phyloP scores from a whole-genome alignment of 345 rosid species.

The Gossypium bickii region DNA sequence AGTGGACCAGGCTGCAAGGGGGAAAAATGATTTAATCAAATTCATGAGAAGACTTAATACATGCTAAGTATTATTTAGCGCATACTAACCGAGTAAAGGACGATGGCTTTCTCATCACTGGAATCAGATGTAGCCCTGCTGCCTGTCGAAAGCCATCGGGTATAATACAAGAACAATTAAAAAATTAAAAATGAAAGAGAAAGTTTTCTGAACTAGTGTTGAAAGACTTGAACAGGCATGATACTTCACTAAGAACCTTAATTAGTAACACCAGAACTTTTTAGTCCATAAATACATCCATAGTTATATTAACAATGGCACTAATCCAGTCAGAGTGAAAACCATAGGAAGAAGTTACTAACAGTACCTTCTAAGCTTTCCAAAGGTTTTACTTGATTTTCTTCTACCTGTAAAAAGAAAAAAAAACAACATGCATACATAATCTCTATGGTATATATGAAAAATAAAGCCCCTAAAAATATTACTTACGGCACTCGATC shows the following conservation, averaged over 20 bases:
- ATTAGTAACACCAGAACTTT: not conserved
- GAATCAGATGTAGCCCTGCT: slow-evolving; percentile 35
- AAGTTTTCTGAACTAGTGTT: not conserved
- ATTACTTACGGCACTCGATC: slow-evolving; percentile 50
- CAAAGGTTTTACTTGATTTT: slow-evolving; percentile 36
- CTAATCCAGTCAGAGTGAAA: not conserved
- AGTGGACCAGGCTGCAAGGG: slow-evolving; percentile 60
- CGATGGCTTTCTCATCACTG: slow-evolving; percentile 84
- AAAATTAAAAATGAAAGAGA: not conserved
- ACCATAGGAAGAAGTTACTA: not conserved
- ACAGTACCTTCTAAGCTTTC: slow-evolving; percentile 61
- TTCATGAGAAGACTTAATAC: not conserved
- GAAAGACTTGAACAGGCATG: not conserved
- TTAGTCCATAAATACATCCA: not conserved
- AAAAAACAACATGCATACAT: slow-evolving; percentile 12
- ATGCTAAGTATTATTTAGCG: slow-evolving; percentile 8
- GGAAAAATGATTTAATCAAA: slow-evolving; percentile 8
- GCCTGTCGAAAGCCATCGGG: slow-evolving; percentile 40
- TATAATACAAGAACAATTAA: slow-evolving; percentile 2
- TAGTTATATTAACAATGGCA: not conserved
- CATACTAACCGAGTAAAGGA: slow-evolving; percentile 64
- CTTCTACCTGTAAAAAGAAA: slow-evolving; percentile 47
- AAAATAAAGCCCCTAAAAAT: slow-evolving; percentile 9
- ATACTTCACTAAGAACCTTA: not conserved
- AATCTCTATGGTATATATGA: slow-evolving; percentile 11